Base-by-base conservation (phyloP, 495 filamentous ascomycete species). In the Cercophora samala region DNA sequence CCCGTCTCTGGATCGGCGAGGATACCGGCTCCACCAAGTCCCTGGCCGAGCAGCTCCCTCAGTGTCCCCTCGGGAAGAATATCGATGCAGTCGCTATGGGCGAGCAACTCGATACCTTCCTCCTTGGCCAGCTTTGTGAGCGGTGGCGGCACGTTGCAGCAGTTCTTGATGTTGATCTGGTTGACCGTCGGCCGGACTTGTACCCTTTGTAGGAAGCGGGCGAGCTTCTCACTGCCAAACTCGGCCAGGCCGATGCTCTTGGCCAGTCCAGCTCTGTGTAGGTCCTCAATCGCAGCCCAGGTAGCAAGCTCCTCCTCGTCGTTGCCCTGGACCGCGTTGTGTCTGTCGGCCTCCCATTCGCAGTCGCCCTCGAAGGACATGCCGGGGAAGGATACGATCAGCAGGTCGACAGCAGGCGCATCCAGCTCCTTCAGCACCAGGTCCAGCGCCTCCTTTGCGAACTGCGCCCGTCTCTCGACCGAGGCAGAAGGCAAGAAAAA, bases 131-230 rank as follows among this genome's bases (percentile, higher is more conserved):
- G 89, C 71, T 91, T 79, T 58, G 93, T 88, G 74, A 99, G 81
- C 37, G 91, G 89, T 69, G 93, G 93, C 22, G 95, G 95, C 53
- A 98, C 96, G 21, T 94, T 92, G 77, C 95, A 98, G 79, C 93
- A 97, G 77, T 98, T 93, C 70, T 93, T 90, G 60, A 97, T 85
- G 77, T 98, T 98, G 83, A 99, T 96, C 86, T 99, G 95, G 78
- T 98, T 87, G 24, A 98, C 95, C 2, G 86, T 81, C 11, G 95
- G 96, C 71, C 87, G 88, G 58, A 97, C 80, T 55, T 79, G 82
- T 21, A 91, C 90, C 58, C 84, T 80, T 26, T 76, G 68, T 18
- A 86, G 65, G 63, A 87, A 83, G 9, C 85, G 81, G 2, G 84
- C 77, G 53, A 99, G 78, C 60, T 94, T 88, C 74, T 93, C 89